Conservation (phyloP, 495 filamentous ascomycete genomes). For the Aspergillus bertholletiae region DNA sequence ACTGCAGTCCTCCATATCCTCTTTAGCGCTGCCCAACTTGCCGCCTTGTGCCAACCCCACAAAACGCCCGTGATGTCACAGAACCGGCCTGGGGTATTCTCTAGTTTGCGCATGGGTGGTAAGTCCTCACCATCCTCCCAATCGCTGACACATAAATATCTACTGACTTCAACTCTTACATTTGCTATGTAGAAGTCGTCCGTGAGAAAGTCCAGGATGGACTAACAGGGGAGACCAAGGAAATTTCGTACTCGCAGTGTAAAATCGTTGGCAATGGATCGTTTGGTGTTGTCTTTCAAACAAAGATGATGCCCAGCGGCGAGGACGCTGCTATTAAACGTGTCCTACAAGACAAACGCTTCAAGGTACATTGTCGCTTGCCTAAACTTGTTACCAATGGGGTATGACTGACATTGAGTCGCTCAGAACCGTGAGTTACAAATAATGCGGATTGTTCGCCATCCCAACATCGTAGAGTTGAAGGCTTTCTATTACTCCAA, state of each 20-base stretch:
- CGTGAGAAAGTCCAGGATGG: conserved; percentile 99
- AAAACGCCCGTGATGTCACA: conserved; percentile 58
- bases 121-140: conserved; percentile 32
- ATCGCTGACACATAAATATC: conserved; percentile 3
- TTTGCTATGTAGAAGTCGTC: conserved; percentile 71
- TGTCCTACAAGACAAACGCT: conserved; percentile 96
- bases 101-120: conserved; percentile 81
- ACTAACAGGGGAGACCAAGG: conserved; percentile 88
- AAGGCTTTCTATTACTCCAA: conserved; percentile 99
- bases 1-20: conserved; percentile 44
- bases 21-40: conserved; percentile 26
- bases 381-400: background rate
- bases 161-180: conserved; percentile 2
- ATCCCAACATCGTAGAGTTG: conserved; percentile 97
- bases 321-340: conserved; percentile 99
- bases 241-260: conserved; percentile 98
- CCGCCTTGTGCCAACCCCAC: conserved; percentile 16
- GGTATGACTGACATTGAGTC: conserved; percentile 30
- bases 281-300: conserved; percentile 98
- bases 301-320: conserved; percentile 92
- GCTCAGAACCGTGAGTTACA: conserved; percentile 93
- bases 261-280: conserved; percentile 99
- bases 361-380: conserved; percentile 66
- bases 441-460: conserved; percentile 98
- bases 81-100: conserved; percentile 71